phyloP scores from a whole-genome alignment of 225 moss, liverwort and hornwort genomes.

The Sphagnum tenellum region DNA sequence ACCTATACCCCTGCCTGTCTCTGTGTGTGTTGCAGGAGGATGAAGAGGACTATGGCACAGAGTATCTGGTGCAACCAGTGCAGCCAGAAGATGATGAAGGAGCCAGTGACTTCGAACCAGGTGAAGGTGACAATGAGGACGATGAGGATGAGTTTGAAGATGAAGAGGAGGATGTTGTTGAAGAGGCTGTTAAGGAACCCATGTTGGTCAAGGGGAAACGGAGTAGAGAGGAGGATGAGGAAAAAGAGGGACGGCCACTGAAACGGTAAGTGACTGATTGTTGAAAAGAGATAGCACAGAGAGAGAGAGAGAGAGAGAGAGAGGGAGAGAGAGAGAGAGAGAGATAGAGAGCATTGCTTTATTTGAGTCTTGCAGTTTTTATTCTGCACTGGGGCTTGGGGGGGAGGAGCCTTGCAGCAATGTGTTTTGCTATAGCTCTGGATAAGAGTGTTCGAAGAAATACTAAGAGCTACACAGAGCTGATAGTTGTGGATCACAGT shows the following conservation, averaged over 20 bases:
- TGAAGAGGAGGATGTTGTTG: constrained; percentile 43
- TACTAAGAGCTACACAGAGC: too few species aligned
- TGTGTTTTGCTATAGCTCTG: too few species aligned
- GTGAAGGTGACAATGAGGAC: constrained; percentile 19
- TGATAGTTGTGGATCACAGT: too few species aligned
- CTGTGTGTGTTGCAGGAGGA: constrained; percentile 37
- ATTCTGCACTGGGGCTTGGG: too few species aligned
- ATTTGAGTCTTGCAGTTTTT: too few species aligned
- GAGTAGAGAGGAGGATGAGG: constrained; percentile 46
- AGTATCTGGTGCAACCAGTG: constrained; percentile 60
- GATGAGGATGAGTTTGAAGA: constrained; percentile 46
- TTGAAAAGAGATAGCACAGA: background rate
- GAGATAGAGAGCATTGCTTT: too few species aligned
- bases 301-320: too few species aligned
- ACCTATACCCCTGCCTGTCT: too few species aligned
- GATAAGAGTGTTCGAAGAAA: too few species aligned
- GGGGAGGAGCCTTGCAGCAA: too few species aligned
- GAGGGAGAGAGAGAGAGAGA: too few species aligned
- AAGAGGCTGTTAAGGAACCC: constrained; percentile 3
- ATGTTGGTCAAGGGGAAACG: constrained; percentile 36
- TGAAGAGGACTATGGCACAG: constrained; percentile 65
- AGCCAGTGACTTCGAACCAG: constrained; percentile 77
- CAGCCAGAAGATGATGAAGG: constrained; percentile 76
- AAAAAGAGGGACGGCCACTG: constrained; percentile 50
- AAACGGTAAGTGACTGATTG: constrained; percentile 30